Base-by-base conservation (phyloP, 805 yeast species). In the Ogataea populi-albae region DNA sequence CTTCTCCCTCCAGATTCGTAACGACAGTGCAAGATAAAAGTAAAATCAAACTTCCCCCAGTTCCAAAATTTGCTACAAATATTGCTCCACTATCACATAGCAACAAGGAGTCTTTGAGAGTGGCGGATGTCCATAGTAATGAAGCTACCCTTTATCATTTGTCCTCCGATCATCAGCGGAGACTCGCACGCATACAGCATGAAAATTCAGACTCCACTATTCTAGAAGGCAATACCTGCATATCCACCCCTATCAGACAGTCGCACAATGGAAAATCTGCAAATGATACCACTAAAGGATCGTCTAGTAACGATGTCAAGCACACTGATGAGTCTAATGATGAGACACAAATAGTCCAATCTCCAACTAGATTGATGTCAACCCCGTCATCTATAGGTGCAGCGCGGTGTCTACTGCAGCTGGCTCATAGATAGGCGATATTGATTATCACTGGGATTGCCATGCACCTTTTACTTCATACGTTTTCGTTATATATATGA, bases 331-430 rank as follows among this genome's bases (percentile, higher is more conserved):
- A n/a, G n/a, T n/a, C n/a, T 18, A 40, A 34, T 5, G 54, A 50
- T 39, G 47, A 52, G 39, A 46, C 61, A 3, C 55, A 51, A 27
- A 25, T 60, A 6, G 35, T 61, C 49, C 57, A 65, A 5, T 59
- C 68, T 19, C 71, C 72, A 30, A 63, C 67, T 1, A 64, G 62
- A 45, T 42, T 60, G 19, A 46, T 64, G 41, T 59, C 70, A 4
- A 69, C 74, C 3, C 74, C 75, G 6, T 66, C 71, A 4, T 66
- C 72, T 1, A 68, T 67, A 36, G 73, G 73, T 23, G 75, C 74
- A 19, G 75, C 75, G 8, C 59, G 64, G 35, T 68, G 71, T 17
- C 46, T 69, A 35, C 39, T 69, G 19, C 72, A 68, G 40, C 38
- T 69, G 40, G 68, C 72, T 4, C 57, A 65, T 34, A 57, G 65